Conservation (phyloP, 2,329 filamentous ascomycete genomes). For the Escovopsis sp. region DNA sequence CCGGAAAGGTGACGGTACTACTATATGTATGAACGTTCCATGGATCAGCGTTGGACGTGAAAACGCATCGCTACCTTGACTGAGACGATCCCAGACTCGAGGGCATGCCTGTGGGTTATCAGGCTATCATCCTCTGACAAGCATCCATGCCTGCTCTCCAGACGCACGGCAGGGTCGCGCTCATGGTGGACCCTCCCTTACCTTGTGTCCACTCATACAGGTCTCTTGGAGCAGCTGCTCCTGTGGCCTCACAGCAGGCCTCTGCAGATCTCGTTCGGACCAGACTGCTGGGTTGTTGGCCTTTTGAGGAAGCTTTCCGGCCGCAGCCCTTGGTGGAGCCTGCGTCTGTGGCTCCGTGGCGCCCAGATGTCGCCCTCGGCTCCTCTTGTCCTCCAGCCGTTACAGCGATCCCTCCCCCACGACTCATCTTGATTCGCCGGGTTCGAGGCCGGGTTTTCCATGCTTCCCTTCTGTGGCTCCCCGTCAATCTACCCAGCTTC, state of each 20-base stretch:
- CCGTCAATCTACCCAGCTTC: not conserved
- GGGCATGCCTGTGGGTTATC: no score
- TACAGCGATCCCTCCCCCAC: not conserved
- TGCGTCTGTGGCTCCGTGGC: not conserved
- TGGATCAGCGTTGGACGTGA: no score
- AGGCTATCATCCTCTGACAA: no score
- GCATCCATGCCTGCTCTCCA: no score
- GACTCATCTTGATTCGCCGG: not conserved
- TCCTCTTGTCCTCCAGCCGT: not conserved
- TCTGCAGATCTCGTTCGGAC: conserved; percentile 1
- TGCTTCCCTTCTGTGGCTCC: not conserved
- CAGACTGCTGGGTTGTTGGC: conserved; percentile 1
- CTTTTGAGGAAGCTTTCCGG: not conserved
- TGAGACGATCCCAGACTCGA: no score
- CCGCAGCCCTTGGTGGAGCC: not conserved
- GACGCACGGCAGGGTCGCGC: not conserved
- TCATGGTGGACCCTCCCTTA: not conserved
- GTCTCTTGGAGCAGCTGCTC: not conserved
- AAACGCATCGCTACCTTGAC: no score
- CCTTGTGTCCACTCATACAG: not conserved
- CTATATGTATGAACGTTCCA: no score
- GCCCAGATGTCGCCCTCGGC: not conserved
- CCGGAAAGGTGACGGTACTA: no score
- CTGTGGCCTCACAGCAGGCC: not conserved
- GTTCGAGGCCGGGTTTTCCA: not conserved